phyloP scores from a whole-genome alignment of 148 eudicot genomes.

The Fagopyrum homotropicum region DNA sequence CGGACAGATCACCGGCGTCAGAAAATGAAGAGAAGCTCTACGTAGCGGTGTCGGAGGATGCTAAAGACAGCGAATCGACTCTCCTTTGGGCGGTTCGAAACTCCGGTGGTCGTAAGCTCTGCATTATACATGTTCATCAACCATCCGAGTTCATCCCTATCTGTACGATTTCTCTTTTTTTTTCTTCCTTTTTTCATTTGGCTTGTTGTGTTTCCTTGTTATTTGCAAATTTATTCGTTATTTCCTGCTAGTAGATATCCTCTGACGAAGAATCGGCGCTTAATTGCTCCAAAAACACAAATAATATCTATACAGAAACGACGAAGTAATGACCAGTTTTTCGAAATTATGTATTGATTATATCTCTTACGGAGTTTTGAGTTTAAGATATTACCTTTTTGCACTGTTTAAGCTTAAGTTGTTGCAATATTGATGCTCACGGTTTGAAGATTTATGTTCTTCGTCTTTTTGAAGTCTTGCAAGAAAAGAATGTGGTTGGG shows the following conservation, averaged over 20 bases:
- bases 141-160: constrained; percentile 1
- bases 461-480: background rate
- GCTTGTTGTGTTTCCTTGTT: background rate
- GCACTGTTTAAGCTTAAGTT: background rate
- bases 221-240: background rate
- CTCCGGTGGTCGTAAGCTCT: constrained; percentile 13
- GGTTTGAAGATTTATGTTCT: background rate
- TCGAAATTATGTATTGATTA: background rate
- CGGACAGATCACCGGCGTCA: background rate
- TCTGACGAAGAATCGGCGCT: background rate
- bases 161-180: background rate
- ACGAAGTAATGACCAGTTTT: background rate
- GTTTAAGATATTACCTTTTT: background rate
- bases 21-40: background rate
- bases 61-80: constrained; percentile 6
- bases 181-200: background rate
- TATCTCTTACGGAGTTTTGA: no score
- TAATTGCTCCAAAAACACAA: background rate
- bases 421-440: background rate
- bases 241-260: background rate
- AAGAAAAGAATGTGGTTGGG: background rate
- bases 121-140: constrained; percentile 7
- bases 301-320: background rate
- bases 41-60: constrained; percentile 3
- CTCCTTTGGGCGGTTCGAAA: constrained; percentile 8